Conservation (phyloP, 805 yeast genomes). For the Cyberlindnera misumaiensis region DNA sequence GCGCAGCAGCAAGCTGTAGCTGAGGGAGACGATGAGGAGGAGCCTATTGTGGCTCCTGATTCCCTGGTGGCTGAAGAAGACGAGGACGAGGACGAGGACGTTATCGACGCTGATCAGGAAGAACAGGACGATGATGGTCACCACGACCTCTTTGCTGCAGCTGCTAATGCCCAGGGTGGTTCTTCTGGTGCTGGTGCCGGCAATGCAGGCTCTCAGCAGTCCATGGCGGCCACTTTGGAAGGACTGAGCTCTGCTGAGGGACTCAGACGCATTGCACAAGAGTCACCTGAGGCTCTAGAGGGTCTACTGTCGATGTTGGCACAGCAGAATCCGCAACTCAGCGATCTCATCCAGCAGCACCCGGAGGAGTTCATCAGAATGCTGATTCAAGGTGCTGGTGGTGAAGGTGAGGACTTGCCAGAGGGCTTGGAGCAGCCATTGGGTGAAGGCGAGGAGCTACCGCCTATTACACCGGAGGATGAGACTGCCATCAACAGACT, state of each 20-base stretch:
- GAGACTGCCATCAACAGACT: slow-evolving; percentile 84
- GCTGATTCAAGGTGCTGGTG: slow-evolving; percentile 45
- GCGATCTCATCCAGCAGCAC: slow-evolving; percentile 68
- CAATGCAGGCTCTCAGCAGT: slow-evolving; percentile 19
- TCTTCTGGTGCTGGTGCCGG: slow-evolving; percentile 21
- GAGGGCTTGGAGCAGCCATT: slow-evolving; percentile 22
- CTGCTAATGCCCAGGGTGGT: slow-evolving; percentile 5
- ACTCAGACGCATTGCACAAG: slow-evolving; percentile 70
- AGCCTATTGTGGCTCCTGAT: slow-evolving; percentile 12
- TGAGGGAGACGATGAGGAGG: slow-evolving; percentile 21
- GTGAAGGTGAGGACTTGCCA: slow-evolving; percentile 24
- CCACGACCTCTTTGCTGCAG: slow-evolving; percentile 24
- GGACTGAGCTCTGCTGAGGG: slow-evolving; percentile 33
- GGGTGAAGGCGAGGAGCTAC: slow-evolving; percentile 36
- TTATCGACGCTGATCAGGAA: slow-evolving; percentile 28
- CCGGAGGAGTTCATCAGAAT: slow-evolving; percentile 86
- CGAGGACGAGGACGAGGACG: slow-evolving; percentile 18
- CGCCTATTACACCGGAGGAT: slow-evolving; percentile 72
- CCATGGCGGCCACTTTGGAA: slow-evolving; percentile 27
- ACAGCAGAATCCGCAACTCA: slow-evolving; percentile 77
- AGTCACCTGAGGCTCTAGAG: slow-evolving; percentile 84
- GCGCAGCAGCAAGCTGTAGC: slow-evolving; percentile 11
- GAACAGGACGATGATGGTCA: background rate
- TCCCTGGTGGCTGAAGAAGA: slow-evolving; percentile 1
- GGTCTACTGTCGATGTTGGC: slow-evolving; percentile 78